phyloP scores from a whole-genome alignment of 495 filamentous ascomycete genomes.

The Terfezia boudieri region DNA sequence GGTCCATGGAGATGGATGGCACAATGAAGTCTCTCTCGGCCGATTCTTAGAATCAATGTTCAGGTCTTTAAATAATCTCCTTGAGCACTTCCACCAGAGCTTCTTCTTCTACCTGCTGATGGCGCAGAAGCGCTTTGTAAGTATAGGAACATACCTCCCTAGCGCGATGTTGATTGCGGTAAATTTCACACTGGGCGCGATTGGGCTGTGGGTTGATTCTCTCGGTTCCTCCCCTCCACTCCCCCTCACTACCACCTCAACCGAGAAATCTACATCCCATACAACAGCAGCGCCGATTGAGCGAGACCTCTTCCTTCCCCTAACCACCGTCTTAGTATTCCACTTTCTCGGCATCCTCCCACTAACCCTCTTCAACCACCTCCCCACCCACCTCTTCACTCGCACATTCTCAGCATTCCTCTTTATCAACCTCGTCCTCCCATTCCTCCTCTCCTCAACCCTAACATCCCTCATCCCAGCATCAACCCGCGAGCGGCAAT shows the following conservation, averaged over 20 bases:
- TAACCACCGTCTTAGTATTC: constrained; percentile 43
- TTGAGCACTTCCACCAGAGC: constrained; percentile 93
- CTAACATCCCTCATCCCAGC: constrained; percentile 32
- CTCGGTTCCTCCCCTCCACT: constrained; percentile 27
- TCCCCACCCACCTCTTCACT: constrained; percentile 23
- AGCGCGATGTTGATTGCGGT: constrained; percentile 88
- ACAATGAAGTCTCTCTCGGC: constrained; percentile 91
- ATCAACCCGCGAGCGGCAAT: constrained; percentile 40
- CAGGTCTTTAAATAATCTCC: constrained; percentile 78
- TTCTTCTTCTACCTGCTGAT: constrained; percentile 98
- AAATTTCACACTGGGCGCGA: constrained; percentile 89
- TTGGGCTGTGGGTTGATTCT: constrained; percentile 74
- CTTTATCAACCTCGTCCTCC: constrained; percentile 34
- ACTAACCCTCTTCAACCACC: constrained; percentile 68
- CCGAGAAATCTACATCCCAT: constrained; percentile 1
- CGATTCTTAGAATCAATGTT: constrained; percentile 73
- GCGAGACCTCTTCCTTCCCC: constrained; percentile 29
- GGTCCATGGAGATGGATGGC: constrained; percentile 67
- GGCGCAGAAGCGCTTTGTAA: constrained; percentile 75
- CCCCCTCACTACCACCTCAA: constrained; percentile 3
- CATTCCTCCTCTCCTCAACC: constrained; percentile 31
- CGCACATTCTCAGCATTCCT: constrained; percentile 35
- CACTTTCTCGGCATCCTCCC: constrained; percentile 68
- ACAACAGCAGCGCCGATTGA: constrained; percentile 17
- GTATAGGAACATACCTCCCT: constrained; percentile 90